Evolutionary conservation across 768 basidiomycete genomes (phyloP).

Genomic region (Suillus subluteus): DNA sequence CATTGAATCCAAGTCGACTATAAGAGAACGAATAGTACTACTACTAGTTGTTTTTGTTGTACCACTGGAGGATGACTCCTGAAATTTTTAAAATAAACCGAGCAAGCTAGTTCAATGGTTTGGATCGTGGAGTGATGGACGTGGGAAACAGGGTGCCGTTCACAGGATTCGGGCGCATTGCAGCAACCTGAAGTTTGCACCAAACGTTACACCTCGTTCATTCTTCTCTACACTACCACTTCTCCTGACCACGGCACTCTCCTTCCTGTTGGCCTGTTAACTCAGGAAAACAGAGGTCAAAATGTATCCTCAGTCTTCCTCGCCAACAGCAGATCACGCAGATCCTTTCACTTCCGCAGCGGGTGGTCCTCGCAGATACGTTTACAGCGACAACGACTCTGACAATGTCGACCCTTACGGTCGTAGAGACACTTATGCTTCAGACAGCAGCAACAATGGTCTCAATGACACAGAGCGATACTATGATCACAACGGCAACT

Average conservation of each 20-base stretch:
- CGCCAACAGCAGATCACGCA: slow-evolving; percentile 60
- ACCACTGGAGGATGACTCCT: not conserved
- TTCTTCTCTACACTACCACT: slow-evolving; percentile 16
- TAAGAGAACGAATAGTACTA: not conserved
- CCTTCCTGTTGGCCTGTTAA: slow-evolving; percentile 18
- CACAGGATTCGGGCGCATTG: slow-evolving; percentile 9
- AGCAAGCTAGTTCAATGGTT: slow-evolving; percentile 16
- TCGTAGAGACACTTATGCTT: slow-evolving; percentile 68
- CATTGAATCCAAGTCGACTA: not conserved
- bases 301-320: slow-evolving; percentile 58
- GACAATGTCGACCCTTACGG: slow-evolving; percentile 66
- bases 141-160: slow-evolving; percentile 32
- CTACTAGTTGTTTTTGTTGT: too few species aligned
- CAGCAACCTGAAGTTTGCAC: not conserved
- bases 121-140: slow-evolving; percentile 1
- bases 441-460: slow-evolving; percentile 68
- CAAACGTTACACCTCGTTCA: slow-evolving; percentile 1
- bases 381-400: slow-evolving; percentile 78
- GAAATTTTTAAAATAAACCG: slow-evolving; percentile 9
- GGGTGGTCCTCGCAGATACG: slow-evolving; percentile 42
- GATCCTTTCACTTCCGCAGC: slow-evolving; percentile 64
- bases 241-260: slow-evolving; percentile 22
- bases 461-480: slow-evolving; percentile 50
- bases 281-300: slow-evolving; percentile 21
- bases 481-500: slow-evolving; percentile 67